phyloP scores from a whole-genome alignment of 805 yeast species.

The Starmerella roubikii region DNA sequence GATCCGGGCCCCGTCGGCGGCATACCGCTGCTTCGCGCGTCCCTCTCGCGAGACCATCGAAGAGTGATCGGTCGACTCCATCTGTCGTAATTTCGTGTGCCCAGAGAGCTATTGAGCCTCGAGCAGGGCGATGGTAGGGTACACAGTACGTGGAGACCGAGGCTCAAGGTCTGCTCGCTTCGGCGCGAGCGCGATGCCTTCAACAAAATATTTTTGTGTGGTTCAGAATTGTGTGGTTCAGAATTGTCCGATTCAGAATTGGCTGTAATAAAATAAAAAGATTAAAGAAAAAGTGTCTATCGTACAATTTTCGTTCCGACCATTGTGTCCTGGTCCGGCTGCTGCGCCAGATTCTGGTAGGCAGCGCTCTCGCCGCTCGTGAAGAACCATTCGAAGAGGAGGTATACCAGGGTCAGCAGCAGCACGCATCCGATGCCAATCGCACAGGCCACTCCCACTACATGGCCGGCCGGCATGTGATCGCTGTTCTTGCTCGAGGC shows the following conservation, averaged over 20 bases:
- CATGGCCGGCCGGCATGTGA: slow-evolving; percentile 42
- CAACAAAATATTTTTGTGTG: too few species aligned
- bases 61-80: slow-evolving; percentile 15
- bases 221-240: too few species aligned
- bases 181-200: too few species aligned
- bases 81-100: too few species aligned
- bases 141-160: too few species aligned
- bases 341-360: slow-evolving; percentile 15
- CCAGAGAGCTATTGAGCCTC: too few species aligned
- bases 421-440: slow-evolving; percentile 43
- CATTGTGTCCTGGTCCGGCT: slow-evolving; percentile 5
- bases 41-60: slow-evolving; percentile 28
- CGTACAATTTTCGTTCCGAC: slow-evolving; percentile 5
- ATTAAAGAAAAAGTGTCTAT: neutral
- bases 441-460: slow-evolving; percentile 57
- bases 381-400: slow-evolving; percentile 17
- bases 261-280: too few species aligned
- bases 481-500: neutral
- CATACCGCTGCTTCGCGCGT: slow-evolving; percentile 33
- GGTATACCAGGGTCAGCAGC: slow-evolving; percentile 32
- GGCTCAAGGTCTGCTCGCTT: too few species aligned
- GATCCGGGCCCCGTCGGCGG: slow-evolving; percentile 56
- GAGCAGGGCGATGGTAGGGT: too few species aligned
- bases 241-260: too few species aligned
- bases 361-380: neutral